Evolutionary conservation across 2,329 filamentous ascomycete genomes (phyloP).

Genomic region (Ceratocystiopsis brevicomis): DNA sequence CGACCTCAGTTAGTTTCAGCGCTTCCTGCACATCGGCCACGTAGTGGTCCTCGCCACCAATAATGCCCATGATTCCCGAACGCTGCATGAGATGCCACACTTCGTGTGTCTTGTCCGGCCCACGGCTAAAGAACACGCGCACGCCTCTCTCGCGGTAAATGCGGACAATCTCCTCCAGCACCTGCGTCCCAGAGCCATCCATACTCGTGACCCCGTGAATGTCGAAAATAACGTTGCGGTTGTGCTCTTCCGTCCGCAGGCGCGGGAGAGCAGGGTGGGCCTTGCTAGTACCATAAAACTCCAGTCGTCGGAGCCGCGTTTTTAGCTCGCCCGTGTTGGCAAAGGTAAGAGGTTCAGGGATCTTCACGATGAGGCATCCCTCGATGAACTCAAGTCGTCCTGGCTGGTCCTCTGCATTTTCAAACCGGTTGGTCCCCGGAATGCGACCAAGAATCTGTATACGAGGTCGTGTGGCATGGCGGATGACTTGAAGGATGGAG

Average conservation of each 20-base stretch:
- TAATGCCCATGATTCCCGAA: constrained; percentile 70
- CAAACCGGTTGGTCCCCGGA: constrained; percentile 64
- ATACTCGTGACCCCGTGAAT: constrained; percentile 93
- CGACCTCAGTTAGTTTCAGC: constrained; percentile 58
- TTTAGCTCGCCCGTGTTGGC: constrained; percentile 91
- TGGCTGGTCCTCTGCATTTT: constrained; percentile 61
- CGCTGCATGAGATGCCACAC: constrained; percentile 57
- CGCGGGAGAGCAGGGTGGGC: constrained; percentile 79
- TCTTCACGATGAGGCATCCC: constrained; percentile 88
- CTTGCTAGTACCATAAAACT: constrained; percentile 70
- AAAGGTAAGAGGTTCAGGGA: constrained; percentile 89
- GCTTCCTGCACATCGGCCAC: constrained; percentile 72
- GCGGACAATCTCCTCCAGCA: constrained; percentile 73
- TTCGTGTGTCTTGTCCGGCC: constrained; percentile 27
- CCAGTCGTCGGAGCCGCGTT: constrained; percentile 60
- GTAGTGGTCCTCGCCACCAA: constrained; percentile 62
- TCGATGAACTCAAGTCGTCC: constrained; percentile 73
- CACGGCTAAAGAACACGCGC: constrained; percentile 52
- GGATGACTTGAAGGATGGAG: constrained; percentile 74
- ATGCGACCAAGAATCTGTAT: constrained; percentile 92
- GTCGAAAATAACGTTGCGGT: constrained; percentile 88
- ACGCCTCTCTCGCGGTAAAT: constrained; percentile 62
- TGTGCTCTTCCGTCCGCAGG: constrained; percentile 58
- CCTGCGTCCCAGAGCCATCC: constrained; percentile 84
- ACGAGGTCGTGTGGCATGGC: constrained; percentile 74